Percentiles rank a stretch among this genome's conserved stretches.
These are phyloP conservation scores for Mortierella sp. DNA, from an alignment of 371 early-diverging fungal genomes.

Conservation along the genomic window DNA sequence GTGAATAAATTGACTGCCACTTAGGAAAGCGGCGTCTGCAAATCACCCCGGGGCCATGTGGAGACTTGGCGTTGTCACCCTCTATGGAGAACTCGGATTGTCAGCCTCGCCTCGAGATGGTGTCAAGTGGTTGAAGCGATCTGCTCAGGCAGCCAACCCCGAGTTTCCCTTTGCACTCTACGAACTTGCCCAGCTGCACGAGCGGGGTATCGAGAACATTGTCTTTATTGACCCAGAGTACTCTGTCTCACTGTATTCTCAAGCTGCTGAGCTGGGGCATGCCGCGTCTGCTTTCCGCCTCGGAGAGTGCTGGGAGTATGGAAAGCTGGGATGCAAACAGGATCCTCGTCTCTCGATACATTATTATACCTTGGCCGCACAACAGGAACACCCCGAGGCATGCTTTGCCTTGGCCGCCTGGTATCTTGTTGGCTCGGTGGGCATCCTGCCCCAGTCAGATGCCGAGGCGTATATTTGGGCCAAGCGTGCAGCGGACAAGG, in stretches of 20 bases:
- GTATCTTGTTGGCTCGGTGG: conserved; percentile 89
- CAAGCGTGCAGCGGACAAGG: conserved; percentile 87
- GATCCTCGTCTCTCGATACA: conserved; percentile 80
- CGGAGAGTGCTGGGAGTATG: conserved; percentile 87
- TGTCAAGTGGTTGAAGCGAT: conserved; percentile 85
- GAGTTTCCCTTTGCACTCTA: conserved; percentile 87
- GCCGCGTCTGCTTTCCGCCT: conserved; percentile 83
- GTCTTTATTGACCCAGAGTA: conserved; percentile 83
- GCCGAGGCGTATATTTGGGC: conserved; percentile 93
- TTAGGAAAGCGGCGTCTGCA: conserved; percentile 78
- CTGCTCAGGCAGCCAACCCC: conserved; percentile 79
- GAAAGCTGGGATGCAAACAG: conserved; percentile 74
- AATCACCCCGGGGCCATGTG: conserved; percentile 84
- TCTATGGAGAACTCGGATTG: conserved; percentile 79
- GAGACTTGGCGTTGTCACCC: conserved; percentile 78
- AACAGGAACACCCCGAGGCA: conserved; percentile 92
- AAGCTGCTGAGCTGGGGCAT: conserved; percentile 85
- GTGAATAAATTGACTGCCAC: conserved; percentile 2
- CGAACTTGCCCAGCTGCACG: conserved; percentile 82
- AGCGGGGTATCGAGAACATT: conserved; percentile 77
- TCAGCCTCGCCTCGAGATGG: conserved; percentile 78
- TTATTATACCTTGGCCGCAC: conserved; percentile 86
- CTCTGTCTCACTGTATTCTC: conserved; percentile 77
- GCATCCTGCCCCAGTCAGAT: conserved; percentile 86
- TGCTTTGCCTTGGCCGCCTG: conserved; percentile 91